Conservation (phyloP, 1,284 basidiomycete species). For the Cerrena zonata region DNA sequence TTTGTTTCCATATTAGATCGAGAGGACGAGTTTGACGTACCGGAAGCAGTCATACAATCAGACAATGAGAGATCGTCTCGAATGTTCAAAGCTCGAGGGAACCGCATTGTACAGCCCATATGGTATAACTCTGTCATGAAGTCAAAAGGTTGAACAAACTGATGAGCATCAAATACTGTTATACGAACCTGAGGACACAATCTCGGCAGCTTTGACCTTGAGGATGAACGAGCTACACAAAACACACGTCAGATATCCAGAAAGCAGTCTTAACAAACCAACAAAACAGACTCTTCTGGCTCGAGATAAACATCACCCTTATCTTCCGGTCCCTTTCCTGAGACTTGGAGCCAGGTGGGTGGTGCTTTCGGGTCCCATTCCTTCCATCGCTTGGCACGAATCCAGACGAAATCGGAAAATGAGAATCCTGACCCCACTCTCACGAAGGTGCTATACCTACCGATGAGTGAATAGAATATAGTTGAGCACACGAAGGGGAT, state of each 20-base stretch:
- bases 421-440: constrained; percentile 84
- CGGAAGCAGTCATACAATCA: constrained; percentile 66
- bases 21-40: constrained; percentile 34
- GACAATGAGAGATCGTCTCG: constrained; percentile 64
- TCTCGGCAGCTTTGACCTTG: constrained; percentile 86
- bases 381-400: constrained; percentile 73
- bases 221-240: constrained; percentile 74
- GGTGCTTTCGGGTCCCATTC: constrained; percentile 59
- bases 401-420: constrained; percentile 78
- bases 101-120: constrained; percentile 75
- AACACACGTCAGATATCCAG: neutral
- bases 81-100: constrained; percentile 78
- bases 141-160: too few species aligned
- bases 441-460: constrained; percentile 78
- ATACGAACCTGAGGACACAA: constrained; percentile 60
- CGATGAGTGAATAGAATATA: neutral
- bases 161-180: neutral
- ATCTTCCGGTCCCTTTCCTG: constrained; percentile 60
- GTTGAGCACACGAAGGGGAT: constrained; percentile 6
- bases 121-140: constrained; percentile 65
- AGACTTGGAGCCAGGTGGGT: constrained; percentile 55
- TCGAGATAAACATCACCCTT: constrained; percentile 79
- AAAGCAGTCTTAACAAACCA: constrained; percentile 1
- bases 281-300: constrained; percentile 60
- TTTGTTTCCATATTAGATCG: constrained; percentile 3